Percentiles rank a stretch among this genome's conserved stretches.
These are phyloP conservation scores for Microstroma glucosiphilum DNA, from an alignment of 1,284 basidiomycete species.

Conservation along the genomic window DNA sequence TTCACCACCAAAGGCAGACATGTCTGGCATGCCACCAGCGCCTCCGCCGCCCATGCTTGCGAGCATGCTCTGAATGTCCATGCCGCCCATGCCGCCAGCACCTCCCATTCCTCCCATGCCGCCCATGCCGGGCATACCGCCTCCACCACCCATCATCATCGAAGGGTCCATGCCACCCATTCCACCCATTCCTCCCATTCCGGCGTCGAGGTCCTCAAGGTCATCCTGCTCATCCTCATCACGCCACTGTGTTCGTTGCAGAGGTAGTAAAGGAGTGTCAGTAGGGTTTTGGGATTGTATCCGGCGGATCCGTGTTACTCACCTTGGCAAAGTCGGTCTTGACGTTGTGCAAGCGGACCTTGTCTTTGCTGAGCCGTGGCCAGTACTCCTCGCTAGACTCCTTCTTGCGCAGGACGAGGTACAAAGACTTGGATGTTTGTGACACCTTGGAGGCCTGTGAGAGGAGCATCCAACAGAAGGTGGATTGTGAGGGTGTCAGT, in stretches of 20 bases:
- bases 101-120: constrained; percentile 21
- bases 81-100: constrained; percentile 20
- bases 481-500: background rate
- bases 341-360: constrained; percentile 50
- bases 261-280: constrained; percentile 27
- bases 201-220: constrained; percentile 28
- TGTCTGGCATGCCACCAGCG: constrained; percentile 8
- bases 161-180: constrained; percentile 47
- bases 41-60: constrained; percentile 8
- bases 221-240: constrained; percentile 51
- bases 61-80: constrained; percentile 16
- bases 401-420: constrained; percentile 46
- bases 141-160: constrained; percentile 9
- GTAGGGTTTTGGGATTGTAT: background rate
- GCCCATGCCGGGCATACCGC: constrained; percentile 19
- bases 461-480: background rate
- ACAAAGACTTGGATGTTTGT: constrained; percentile 46
- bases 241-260: constrained; percentile 32
- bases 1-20: background rate
- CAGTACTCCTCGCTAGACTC: constrained; percentile 46
- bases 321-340: constrained; percentile 52
- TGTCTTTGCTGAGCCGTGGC: constrained; percentile 51
- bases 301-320: background rate
- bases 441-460: constrained; percentile 33
- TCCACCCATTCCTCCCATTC: constrained; percentile 52